These are phyloP conservation scores for Phoma sp. DNA, from an alignment of 2,329 filamentous ascomycete species.

Conservation along the genomic window DNA sequence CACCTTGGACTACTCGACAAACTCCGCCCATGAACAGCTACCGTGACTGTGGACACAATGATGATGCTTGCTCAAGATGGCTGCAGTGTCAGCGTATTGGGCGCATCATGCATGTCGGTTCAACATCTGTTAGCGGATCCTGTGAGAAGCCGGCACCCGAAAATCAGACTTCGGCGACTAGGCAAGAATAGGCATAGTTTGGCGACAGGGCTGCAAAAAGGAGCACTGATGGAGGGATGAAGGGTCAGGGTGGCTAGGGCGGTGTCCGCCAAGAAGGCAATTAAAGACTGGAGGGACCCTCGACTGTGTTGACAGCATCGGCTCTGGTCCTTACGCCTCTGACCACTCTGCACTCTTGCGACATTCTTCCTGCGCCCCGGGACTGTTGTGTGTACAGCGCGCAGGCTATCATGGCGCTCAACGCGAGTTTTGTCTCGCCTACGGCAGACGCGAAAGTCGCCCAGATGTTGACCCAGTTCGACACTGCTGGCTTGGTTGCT, in stretches of 20 bases:
- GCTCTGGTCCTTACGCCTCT: constrained; percentile 12
- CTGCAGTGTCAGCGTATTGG: neutral
- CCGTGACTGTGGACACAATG: neutral
- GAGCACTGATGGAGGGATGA: constrained; percentile 9
- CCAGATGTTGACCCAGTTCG: constrained; percentile 40
- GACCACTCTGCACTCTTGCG: neutral
- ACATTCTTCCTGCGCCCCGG: no score
- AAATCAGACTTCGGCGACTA: constrained; percentile 17
- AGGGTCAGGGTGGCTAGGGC: no score
- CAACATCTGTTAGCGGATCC: neutral
- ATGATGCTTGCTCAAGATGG: neutral
- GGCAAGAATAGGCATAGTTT: constrained; percentile 6
- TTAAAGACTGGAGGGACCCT: constrained; percentile 18
- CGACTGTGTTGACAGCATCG: constrained; percentile 7
- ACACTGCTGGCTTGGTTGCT: constrained; percentile 40
- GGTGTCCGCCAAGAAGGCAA: constrained; percentile 17
- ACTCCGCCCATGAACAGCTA: neutral
- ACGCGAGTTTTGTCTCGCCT: constrained; percentile 50
- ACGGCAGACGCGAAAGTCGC: constrained; percentile 49
- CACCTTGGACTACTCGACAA: neutral
- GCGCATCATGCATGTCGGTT: constrained; percentile 5
- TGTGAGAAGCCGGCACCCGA: neutral
- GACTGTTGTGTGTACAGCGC: no score
- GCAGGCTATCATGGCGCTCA: constrained; percentile 40
- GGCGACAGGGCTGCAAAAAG: constrained; percentile 15